phyloP scores from a whole-genome alignment of 495 filamentous ascomycete genomes.

The Neurospora sp. region DNA sequence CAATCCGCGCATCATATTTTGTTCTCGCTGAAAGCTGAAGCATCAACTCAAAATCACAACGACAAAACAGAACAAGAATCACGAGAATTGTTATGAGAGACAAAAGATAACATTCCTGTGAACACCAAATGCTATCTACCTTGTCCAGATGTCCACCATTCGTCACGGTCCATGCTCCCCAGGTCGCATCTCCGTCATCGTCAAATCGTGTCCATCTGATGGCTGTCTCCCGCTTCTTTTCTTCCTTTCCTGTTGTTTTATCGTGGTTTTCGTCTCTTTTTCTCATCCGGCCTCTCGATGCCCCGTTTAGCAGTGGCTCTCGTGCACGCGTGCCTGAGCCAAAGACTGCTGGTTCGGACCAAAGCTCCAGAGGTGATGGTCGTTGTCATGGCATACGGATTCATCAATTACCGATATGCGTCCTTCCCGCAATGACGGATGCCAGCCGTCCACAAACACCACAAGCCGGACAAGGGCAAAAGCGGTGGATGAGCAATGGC shows the following conservation, averaged over 20 bases:
- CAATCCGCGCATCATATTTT: not conserved
- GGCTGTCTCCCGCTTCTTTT: not conserved
- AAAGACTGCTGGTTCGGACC: not conserved
- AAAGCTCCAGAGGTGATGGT: not conserved
- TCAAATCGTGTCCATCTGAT: not conserved
- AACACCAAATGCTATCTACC: not conserved
- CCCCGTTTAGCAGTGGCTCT: not conserved
- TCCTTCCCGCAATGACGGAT: not conserved
- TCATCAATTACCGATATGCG: not conserved
- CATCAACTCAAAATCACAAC: not conserved
- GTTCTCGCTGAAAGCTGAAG: not conserved
- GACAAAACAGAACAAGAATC: not conserved
- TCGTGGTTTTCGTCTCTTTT: not conserved
- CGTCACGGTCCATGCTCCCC: not conserved
- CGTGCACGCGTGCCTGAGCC: not conserved
- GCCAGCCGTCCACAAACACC: not conserved
- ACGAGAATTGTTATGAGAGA: not conserved
- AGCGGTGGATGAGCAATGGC: not conserved
- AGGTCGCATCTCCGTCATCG: not conserved
- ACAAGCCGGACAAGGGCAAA: not conserved
- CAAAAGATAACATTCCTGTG: not conserved
- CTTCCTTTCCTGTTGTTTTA: not conserved
- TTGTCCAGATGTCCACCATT: not conserved
- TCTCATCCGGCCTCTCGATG: not conserved
- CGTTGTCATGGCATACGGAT: not conserved